Evolutionary conservation across 2,329 filamentous ascomycete genomes (phyloP).

Genomic region (Talaromyces sp.): DNA sequence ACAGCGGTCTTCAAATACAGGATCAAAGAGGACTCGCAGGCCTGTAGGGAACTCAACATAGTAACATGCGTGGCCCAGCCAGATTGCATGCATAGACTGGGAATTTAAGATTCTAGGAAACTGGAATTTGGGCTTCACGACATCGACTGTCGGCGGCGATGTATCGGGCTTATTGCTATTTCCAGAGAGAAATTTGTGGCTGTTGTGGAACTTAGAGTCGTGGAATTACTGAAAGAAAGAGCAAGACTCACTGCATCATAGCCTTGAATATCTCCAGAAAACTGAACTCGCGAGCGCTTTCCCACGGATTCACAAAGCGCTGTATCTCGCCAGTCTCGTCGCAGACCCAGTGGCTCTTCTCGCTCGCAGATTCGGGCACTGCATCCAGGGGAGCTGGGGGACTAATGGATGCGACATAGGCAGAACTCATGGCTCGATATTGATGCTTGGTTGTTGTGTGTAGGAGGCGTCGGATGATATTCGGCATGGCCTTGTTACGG

Average conservation of each 20-base stretch:
- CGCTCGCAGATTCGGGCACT: conserved; percentile 15
- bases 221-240: not conserved
- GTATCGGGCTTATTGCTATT: conserved; percentile 21
- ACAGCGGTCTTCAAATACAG: conserved; percentile 81
- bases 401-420: conserved; percentile 1
- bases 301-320: conserved; percentile 21
- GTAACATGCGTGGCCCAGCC: conserved; percentile 88
- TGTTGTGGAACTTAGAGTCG: not conserved
- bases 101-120: conserved; percentile 16
- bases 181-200: conserved; percentile 22
- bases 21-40: conserved; percentile 80
- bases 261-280: conserved; percentile 21
- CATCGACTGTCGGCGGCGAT: conserved; percentile 19
- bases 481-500: not conserved
- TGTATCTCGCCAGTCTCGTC: conserved; percentile 8
- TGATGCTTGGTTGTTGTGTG: not conserved
- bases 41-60: conserved; percentile 80
- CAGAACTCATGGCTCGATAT: not conserved
- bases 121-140: conserved; percentile 21
- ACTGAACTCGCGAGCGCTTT: conserved; percentile 17
- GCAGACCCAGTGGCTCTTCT: conserved; percentile 21
- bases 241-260: conserved; percentile 17
- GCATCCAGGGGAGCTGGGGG: not conserved
- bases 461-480: not conserved
- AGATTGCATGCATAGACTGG: conserved; percentile 63